Percentiles rank a stretch among this genome's conserved stretches.
Conservation (phyloP, 768 basidiomycete genomes). For the Pholiota conissans region DNA sequence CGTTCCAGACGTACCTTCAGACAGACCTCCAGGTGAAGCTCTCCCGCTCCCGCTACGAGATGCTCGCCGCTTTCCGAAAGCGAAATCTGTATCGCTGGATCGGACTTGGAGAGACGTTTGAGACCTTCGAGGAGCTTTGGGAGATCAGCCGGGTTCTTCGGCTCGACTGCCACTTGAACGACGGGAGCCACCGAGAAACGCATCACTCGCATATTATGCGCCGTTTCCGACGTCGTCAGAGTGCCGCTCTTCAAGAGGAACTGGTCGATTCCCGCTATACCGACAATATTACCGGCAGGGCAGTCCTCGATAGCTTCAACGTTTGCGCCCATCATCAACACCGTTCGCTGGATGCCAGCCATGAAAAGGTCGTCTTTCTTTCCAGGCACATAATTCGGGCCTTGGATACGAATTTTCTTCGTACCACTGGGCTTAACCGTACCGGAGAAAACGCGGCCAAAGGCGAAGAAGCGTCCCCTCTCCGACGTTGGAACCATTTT, state of each 20-base stretch:
- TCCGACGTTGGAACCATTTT: conserved; percentile 99
- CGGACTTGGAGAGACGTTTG: conserved; percentile 99
- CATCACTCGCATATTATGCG: conserved; percentile 99
- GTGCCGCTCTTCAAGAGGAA: conserved; percentile 99
- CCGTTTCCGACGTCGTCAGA: conserved; percentile 93
- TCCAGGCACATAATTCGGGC: conserved; percentile 97
- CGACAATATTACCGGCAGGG: conserved; percentile 97
- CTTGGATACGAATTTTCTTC: conserved; percentile 99
- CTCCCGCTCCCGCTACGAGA: conserved; percentile 99
- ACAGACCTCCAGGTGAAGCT: conserved; percentile 99
- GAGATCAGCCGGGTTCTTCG: conserved; percentile 98
- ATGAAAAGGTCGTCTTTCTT: conserved; percentile 98
- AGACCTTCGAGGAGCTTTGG: conserved; percentile 99
- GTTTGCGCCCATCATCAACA: conserved; percentile 99
- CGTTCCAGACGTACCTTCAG: conserved; percentile 88
- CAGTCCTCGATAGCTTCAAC: conserved; percentile 99
- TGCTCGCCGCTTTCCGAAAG: conserved; percentile 93
- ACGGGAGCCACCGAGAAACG: conserved; percentile 99
- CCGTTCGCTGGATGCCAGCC: conserved; percentile 98
- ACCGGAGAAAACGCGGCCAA: conserved; percentile 99
- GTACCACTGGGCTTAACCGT: conserved; percentile 93
- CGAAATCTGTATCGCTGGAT: conserved; percentile 97
- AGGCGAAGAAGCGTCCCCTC: conserved; percentile 99
- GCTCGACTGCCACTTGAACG: conserved; percentile 97
- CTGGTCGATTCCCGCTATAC: conserved; percentile 99